Conservation (phyloP, 108 stramenopile species). For the Cyclotella choctawhatcheeana region DNA sequence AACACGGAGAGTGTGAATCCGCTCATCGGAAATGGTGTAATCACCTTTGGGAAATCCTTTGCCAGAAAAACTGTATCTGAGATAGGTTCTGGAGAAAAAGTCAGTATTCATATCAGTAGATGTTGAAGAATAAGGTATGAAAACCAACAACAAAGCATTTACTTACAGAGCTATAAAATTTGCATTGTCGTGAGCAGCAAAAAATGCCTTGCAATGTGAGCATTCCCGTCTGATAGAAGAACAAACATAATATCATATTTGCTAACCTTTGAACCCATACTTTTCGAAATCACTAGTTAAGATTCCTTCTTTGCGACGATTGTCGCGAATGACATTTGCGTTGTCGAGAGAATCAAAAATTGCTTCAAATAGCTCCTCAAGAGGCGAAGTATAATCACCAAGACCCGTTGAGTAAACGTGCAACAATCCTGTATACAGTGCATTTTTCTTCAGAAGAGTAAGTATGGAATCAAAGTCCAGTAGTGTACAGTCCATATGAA, state of each 20-base stretch:
- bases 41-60: conserved; percentile 71
- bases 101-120: too few species aligned
- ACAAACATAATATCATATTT: too few species aligned
- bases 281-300: conserved; percentile 58
- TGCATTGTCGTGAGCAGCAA: too few species aligned
- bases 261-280: conserved; percentile 78
- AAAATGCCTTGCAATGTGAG: too few species aligned
- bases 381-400: conserved; percentile 77
- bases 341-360: conserved; percentile 71
- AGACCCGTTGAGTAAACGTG: conserved; percentile 83
- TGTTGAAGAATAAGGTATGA: too few species aligned
- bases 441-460: conserved; percentile 72
- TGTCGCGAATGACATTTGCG: conserved; percentile 26
- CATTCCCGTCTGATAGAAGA: too few species aligned
- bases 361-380: conserved; percentile 70
- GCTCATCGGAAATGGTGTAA: conserved; percentile 52
- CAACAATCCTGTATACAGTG: conserved; percentile 82
- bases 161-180: conserved; percentile 65
- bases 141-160: too few species aligned
- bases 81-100: conserved; percentile 55
- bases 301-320: conserved; percentile 51
- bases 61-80: conserved; percentile 74
- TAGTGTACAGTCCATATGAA: conserved; percentile 87
- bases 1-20: conserved; percentile 39
- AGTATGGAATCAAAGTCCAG: conserved; percentile 90